phyloP scores from a whole-genome alignment of 768 basidiomycete genomes.

The Mycena floridula region DNA sequence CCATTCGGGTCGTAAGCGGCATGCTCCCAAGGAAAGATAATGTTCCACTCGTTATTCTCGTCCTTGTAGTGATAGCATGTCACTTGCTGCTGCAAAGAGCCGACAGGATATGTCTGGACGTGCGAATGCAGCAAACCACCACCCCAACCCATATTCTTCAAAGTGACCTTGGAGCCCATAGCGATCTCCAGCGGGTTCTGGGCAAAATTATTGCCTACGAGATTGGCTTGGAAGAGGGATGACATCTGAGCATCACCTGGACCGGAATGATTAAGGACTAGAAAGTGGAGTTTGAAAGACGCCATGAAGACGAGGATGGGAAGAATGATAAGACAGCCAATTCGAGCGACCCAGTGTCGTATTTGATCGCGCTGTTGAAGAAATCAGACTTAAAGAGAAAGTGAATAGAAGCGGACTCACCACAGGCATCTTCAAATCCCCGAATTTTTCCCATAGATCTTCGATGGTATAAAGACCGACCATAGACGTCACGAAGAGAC shows the following conservation, averaged over 20 bases:
- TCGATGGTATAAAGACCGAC: slow-evolving; percentile 96
- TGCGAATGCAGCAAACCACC: slow-evolving; percentile 97
- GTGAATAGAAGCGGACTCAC: slow-evolving; percentile 39
- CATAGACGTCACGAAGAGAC: slow-evolving; percentile 89
- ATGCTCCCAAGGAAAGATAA: slow-evolving; percentile 81
- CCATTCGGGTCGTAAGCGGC: slow-evolving; percentile 59
- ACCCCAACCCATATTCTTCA: slow-evolving; percentile 98
- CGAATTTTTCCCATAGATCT: slow-evolving; percentile 98
- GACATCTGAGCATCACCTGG: slow-evolving; percentile 99
- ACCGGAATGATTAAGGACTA: slow-evolving; percentile 89
- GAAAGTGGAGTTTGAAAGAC: slow-evolving; percentile 94
- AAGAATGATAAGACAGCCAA: slow-evolving; percentile 79
- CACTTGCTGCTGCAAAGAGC: slow-evolving; percentile 91
- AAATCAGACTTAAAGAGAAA: background rate
- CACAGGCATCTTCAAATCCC: slow-evolving; percentile 85
- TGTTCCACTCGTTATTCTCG: slow-evolving; percentile 87
- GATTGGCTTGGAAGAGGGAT: slow-evolving; percentile 95
- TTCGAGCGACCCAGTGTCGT: slow-evolving; percentile 86
- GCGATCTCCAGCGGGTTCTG: slow-evolving; percentile 89
- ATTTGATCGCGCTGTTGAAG: slow-evolving; percentile 72
- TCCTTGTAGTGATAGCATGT: slow-evolving; percentile 99
- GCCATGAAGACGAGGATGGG: slow-evolving; percentile 91
- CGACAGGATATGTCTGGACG: slow-evolving; percentile 89
- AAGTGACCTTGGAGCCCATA: slow-evolving; percentile 81
- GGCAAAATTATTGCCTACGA: slow-evolving; percentile 91